Percentiles rank a stretch among this genome's conserved stretches.
Conservation (phyloP, 768 basidiomycete genomes). For the Austroboletus eburneus region DNA sequence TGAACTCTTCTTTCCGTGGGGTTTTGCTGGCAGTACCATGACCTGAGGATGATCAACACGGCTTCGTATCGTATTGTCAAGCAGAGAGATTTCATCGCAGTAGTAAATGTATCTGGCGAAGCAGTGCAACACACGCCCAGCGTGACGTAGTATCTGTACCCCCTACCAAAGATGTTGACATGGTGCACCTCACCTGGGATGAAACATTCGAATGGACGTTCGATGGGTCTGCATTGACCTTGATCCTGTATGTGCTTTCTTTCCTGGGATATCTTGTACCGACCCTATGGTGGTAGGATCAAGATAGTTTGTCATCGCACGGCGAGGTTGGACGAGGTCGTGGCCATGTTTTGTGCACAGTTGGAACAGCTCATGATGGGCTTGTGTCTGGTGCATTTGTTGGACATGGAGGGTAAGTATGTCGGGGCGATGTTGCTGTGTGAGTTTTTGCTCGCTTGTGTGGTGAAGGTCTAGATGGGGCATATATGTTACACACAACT, state of each 20-base stretch:
- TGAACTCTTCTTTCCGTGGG: too few relatives aligned
- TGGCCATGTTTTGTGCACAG: conserved; percentile 54
- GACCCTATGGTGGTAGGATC: conserved; percentile 5
- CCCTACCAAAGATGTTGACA: background rate
- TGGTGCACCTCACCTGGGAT: conserved; percentile 38
- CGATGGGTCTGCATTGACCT: conserved; percentile 47
- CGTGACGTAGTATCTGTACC: conserved; percentile 22
- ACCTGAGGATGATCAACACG: conserved; percentile 33
- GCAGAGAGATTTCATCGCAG: conserved; percentile 43
- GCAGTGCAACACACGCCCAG: conserved; percentile 35
- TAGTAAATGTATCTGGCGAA: conserved; percentile 41
- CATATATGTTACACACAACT: too few relatives aligned
- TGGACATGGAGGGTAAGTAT: conserved; percentile 48
- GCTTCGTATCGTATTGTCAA: conserved; percentile 41
- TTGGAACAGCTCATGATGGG: conserved; percentile 43
- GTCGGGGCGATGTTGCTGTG: conserved; percentile 29
- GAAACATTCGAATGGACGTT: conserved; percentile 50
- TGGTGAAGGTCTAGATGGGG: too few relatives aligned
- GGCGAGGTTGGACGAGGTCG: conserved; percentile 40
- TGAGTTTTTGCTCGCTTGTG: conserved; percentile 13
- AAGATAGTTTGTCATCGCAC: conserved; percentile 31
- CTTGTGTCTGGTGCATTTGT: conserved; percentile 47
- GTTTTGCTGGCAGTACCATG: conserved; percentile 38
- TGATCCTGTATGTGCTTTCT: conserved; percentile 40
- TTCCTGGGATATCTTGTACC: background rate